These are phyloP conservation scores for Pythium periplocum DNA, from an alignment of 352 stramenopile genomes.

Conservation along the genomic window DNA sequence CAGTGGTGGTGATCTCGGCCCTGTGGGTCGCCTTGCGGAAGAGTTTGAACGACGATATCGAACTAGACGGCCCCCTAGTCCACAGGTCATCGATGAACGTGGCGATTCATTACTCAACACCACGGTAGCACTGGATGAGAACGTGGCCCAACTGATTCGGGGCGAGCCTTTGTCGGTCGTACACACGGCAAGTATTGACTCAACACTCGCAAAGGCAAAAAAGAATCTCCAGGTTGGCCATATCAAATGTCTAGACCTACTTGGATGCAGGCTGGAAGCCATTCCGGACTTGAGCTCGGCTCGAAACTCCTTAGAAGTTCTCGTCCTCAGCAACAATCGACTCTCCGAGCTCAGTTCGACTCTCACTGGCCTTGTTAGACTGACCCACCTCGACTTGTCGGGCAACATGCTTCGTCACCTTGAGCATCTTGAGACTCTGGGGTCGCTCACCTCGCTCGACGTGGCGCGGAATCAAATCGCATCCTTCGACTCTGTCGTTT, in stretches of 20 bases:
- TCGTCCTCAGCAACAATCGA: conserved; percentile 74
- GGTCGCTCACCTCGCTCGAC: conserved; percentile 37
- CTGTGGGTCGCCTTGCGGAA: conserved; percentile 26
- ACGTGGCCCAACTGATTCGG: no score
- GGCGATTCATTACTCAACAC: no score
- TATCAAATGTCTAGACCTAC: conserved; percentile 44
- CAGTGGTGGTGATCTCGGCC: conserved; percentile 27
- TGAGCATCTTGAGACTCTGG: conserved; percentile 34
- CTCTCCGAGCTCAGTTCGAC: conserved; percentile 34
- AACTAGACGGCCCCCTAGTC: conserved; percentile 27
- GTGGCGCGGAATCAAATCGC: conserved; percentile 61
- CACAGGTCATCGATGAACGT: no score
- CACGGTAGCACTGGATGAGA: no score
- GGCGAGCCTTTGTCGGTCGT: no score
- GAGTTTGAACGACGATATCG: conserved; percentile 63
- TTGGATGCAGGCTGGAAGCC: conserved; percentile 42
- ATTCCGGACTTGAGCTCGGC: conserved; percentile 38
- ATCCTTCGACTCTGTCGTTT: conserved; percentile 44
- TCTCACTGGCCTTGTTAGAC: conserved; percentile 26
- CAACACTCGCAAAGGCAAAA: no score
- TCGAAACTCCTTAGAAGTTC: conserved; percentile 39
- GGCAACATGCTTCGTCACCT: conserved; percentile 55
- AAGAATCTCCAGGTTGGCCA: conserved; percentile 6
- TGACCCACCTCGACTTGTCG: conserved; percentile 56
- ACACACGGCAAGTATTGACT: no score